Evolutionary conservation across 2,329 filamentous ascomycete genomes (phyloP), one percentile per base, ranked within the genome.

Genomic region (Colletotrichum scovillei): DNA sequence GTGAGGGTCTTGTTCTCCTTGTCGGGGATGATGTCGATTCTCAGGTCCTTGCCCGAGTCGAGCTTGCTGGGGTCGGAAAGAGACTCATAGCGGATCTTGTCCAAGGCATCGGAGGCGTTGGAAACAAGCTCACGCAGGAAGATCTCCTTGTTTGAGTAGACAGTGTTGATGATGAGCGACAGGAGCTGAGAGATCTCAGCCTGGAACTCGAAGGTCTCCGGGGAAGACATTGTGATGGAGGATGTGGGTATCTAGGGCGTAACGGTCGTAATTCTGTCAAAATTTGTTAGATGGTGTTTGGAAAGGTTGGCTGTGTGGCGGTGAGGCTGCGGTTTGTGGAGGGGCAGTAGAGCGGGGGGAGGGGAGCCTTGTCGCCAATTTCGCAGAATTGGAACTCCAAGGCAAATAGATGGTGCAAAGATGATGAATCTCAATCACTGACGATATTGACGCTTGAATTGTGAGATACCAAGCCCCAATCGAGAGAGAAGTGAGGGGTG

Each of bases 171-270:
- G 88, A 99, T 99, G 85, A 99, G 94, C 80, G 93, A 95, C 84
- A 99, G 94, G 79, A 99, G 94, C 94, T 99, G 97, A 94, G 96
- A 98, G 85, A 99, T 99, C 94, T 99, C 97, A 93, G 97, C 97
- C 93, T 99, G 97, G 91, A 98, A 99, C 93, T 98, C 96, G 89
- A 99, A 99, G 80, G 95, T 98, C 90, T 98, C 95, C 35, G 72
- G 68, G 86, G 56, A 55, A 62, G 95, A 87, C 94, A 97, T 98
- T 85, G 85, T 94, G 87, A 57, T 55, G 63, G 63, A 57, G 67
- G 46, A 55, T 76, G 12, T 75, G 75, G 72, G 74, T 66, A 73
- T 70, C 72, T 70, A 69, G 59, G 58, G 66, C 63, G 69, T 75
- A 67, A 63, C 56, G 35, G 72, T 74, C 72, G 72, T 74, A 65